Conservation (phyloP, 805 yeast genomes). For the Komagataella pastoris region DNA sequence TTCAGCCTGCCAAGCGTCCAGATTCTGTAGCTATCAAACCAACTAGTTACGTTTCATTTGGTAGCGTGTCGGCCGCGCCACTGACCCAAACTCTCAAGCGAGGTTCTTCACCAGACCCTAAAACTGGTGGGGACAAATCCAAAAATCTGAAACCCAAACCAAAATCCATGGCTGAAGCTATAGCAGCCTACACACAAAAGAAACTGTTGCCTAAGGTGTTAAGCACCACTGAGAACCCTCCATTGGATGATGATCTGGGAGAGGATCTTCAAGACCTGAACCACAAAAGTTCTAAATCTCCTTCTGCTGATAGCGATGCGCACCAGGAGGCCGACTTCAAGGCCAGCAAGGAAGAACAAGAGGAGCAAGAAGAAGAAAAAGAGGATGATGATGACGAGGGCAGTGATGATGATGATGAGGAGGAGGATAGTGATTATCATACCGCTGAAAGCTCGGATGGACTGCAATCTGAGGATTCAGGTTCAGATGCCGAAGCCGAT, state of each 20-base stretch:
- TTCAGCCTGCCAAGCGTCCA: constrained; percentile 46
- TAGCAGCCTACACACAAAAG: constrained; percentile 43
- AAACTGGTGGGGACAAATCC: background rate
- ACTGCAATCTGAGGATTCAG: background rate
- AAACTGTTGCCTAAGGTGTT: constrained; percentile 26
- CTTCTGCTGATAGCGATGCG: constrained; percentile 10
- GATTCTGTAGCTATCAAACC: constrained; percentile 34
- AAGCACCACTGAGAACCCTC: background rate
- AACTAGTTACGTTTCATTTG: constrained; percentile 26
- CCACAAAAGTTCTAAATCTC: constrained; percentile 3
- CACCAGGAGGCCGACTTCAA: constrained; percentile 6
- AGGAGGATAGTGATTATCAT: constrained; percentile 17
- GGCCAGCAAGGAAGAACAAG: constrained; percentile 10
- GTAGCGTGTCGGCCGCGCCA: constrained; percentile 3
- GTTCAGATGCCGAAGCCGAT: constrained; percentile 6
- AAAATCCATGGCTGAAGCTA: constrained; percentile 42
- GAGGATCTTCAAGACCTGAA: constrained; percentile 19
- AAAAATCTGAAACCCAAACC: constrained; percentile 13
- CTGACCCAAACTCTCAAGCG: background rate
- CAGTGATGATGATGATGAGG: constrained; percentile 8
- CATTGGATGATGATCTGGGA: constrained; percentile 13
- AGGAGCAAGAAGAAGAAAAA: constrained; percentile 9
- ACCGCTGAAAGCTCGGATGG: constrained; percentile 11
- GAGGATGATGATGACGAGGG: constrained; percentile 4
- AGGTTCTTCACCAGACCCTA: background rate